phyloP scores from a whole-genome alignment of 192 early-diverging fungal genomes.

The Umbelopsis vinacea region DNA sequence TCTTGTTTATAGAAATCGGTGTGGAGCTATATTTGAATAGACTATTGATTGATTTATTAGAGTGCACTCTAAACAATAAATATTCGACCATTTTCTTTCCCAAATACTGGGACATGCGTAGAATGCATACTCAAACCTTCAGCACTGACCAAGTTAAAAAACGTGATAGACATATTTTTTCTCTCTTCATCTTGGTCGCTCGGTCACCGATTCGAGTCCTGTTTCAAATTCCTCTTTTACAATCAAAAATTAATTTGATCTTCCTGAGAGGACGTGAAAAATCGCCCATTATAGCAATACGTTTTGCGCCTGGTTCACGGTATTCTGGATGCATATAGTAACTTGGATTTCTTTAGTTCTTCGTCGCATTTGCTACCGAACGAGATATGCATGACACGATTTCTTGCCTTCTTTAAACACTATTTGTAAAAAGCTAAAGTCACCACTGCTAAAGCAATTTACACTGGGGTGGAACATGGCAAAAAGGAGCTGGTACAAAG shows the following conservation, averaged over 20 bases:
- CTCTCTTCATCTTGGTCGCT: not conserved
- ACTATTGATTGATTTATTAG: too few relatives aligned
- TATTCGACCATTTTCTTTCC: too few relatives aligned
- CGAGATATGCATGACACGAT: constrained; percentile 11
- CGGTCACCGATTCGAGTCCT: constrained; percentile 7
- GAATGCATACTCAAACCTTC: not conserved
- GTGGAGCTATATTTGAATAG: too few relatives aligned
- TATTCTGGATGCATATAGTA: not conserved
- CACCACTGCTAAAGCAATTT: too few relatives aligned
- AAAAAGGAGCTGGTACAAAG: not conserved
- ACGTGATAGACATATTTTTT: not conserved
- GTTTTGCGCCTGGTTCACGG: not conserved
- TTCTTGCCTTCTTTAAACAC: not conserved
- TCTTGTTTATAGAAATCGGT: too few relatives aligned
- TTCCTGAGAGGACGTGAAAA: not conserved
- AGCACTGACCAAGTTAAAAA: not conserved
- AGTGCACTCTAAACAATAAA: too few relatives aligned
- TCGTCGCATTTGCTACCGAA: constrained; percentile 17
- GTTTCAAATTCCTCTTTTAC: constrained; percentile 23
- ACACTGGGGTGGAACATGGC: not conserved
- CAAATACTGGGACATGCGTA: too few relatives aligned
- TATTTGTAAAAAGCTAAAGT: too few relatives aligned
- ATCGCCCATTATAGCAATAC: constrained; percentile 15
- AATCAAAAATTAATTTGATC: constrained; percentile 16
- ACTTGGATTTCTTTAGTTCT: not conserved